These are phyloP conservation scores for Cladophialophora immunda DNA, from an alignment of 2,329 filamentous ascomycete species.

Conservation along the genomic window DNA sequence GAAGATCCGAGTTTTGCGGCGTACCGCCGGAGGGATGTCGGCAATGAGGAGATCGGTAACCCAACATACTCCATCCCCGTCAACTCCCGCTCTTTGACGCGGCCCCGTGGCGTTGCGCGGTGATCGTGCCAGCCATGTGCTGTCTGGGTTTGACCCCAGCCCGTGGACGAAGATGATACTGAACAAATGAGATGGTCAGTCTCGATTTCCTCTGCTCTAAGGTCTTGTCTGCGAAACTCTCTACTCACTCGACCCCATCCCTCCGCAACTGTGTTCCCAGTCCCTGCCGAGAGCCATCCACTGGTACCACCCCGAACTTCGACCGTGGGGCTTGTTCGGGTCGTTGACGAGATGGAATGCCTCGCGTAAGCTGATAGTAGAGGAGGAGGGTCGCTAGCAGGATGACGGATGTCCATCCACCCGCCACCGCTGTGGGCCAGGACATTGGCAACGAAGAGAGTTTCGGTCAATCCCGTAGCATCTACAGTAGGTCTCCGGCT, in stretches of 20 bases:
- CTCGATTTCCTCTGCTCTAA: not conserved
- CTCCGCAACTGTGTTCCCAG: constrained; percentile 1
- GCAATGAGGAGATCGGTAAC: not conserved
- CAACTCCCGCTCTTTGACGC: not conserved
- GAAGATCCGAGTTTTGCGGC: not conserved
- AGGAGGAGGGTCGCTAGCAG: not conserved
- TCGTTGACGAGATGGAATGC: not conserved
- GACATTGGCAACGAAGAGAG: not conserved
- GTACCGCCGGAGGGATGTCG: not conserved
- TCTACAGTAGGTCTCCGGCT: no score
- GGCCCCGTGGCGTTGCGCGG: not conserved
- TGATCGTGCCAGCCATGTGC: not conserved
- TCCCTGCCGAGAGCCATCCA: not conserved
- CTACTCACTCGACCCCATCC: constrained; percentile 3
- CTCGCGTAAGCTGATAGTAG: no score
- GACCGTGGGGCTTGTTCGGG: not conserved
- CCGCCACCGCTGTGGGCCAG: not conserved
- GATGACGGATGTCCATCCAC: not conserved
- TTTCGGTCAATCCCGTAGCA: no score
- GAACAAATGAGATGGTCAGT: not conserved
- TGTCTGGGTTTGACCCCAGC: constrained; percentile 4
- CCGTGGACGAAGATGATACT: constrained; percentile 11
- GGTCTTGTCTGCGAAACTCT: not conserved
- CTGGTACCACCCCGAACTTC: not conserved
- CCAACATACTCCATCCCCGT: not conserved